These are phyloP conservation scores for Salix purpurea DNA, from an alignment of 345 rosid species.

Conservation along the genomic window DNA sequence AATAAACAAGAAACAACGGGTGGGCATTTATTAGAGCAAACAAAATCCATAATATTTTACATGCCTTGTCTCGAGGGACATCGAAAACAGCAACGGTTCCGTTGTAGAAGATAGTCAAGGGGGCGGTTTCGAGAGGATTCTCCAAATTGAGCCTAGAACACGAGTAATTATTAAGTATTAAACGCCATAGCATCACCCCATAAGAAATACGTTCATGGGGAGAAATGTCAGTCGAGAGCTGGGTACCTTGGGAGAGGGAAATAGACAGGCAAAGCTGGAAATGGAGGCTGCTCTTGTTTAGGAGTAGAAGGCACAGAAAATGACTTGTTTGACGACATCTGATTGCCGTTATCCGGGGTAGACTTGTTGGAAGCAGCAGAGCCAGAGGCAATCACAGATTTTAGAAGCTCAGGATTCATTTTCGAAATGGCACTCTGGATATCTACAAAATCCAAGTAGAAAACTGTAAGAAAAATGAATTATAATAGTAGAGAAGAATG, in stretches of 20 bases:
- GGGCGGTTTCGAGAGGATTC: slow-evolving; percentile 38
- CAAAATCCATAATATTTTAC: background rate
- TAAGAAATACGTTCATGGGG: too few relatives aligned
- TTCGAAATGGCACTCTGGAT: slow-evolving; percentile 80
- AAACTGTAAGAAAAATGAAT: too few relatives aligned
- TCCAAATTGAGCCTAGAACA: slow-evolving; percentile 28
- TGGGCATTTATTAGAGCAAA: background rate
- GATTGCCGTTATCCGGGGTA: background rate
- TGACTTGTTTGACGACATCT: slow-evolving; percentile 17
- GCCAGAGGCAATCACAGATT: slow-evolving; percentile 60
- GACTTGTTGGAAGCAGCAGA: slow-evolving; percentile 6
- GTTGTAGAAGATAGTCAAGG: slow-evolving; percentile 88
- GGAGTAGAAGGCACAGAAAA: slow-evolving; percentile 50
- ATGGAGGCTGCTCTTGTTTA: slow-evolving; percentile 24
- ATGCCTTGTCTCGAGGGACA: slow-evolving; percentile 55
- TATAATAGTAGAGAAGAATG: background rate
- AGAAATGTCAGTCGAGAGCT: too few relatives aligned
- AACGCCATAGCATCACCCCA: background rate
- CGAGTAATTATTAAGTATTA: background rate
- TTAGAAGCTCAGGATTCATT: slow-evolving; percentile 70
- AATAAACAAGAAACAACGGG: background rate
- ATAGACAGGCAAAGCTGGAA: slow-evolving; percentile 35
- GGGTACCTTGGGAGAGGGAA: slow-evolving; percentile 38
- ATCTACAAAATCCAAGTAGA: slow-evolving; percentile 28
- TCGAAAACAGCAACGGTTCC: slow-evolving; percentile 70